phyloP scores from a whole-genome alignment of 352 stramenopile genomes.

The Phytophthora aleatoria region DNA sequence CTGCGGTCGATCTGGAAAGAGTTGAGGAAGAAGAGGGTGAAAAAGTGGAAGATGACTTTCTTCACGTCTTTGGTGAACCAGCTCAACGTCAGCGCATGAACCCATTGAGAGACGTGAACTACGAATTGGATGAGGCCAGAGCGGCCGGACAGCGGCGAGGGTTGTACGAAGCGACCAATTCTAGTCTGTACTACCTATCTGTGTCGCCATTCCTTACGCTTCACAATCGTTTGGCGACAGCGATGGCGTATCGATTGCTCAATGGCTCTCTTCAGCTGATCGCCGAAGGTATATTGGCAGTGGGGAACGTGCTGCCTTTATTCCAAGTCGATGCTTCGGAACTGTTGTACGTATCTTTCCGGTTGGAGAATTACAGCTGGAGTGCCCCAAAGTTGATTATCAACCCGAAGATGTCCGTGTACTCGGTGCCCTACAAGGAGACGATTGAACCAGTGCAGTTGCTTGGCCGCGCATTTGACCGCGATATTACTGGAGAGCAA shows the following conservation, averaged over 20 bases:
- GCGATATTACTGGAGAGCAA: slow-evolving; percentile 71
- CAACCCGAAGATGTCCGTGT: slow-evolving; percentile 70
- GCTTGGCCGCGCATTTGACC: slow-evolving; percentile 70
- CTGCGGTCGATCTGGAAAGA: slow-evolving; percentile 29
- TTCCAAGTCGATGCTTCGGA: slow-evolving; percentile 80
- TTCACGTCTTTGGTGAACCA: slow-evolving; percentile 71
- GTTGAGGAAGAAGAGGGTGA: slow-evolving; percentile 66
- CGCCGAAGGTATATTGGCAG: slow-evolving; percentile 83
- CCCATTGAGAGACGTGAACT: slow-evolving; percentile 70
- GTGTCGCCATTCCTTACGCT: slow-evolving; percentile 85
- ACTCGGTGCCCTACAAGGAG: slow-evolving; percentile 84
- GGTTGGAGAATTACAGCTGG: slow-evolving; percentile 90
- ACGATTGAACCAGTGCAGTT: slow-evolving; percentile 70
- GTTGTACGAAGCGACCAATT: slow-evolving; percentile 86
- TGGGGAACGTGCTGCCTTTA: slow-evolving; percentile 81
- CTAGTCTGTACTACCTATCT: slow-evolving; percentile 82
- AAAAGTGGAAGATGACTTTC: slow-evolving; percentile 82
- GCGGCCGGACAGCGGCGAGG: slow-evolving; percentile 75
- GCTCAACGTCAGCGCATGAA: slow-evolving; percentile 57
- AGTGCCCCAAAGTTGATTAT: slow-evolving; percentile 80
- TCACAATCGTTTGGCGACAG: slow-evolving; percentile 82
- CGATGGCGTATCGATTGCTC: slow-evolving; percentile 84
- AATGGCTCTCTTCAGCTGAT: slow-evolving; percentile 85
- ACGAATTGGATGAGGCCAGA: slow-evolving; percentile 82
- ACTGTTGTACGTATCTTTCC: slow-evolving; percentile 81